Evolutionary conservation across 768 basidiomycete genomes (phyloP).

Genomic region (Peribolospora kevripleyi): DNA sequence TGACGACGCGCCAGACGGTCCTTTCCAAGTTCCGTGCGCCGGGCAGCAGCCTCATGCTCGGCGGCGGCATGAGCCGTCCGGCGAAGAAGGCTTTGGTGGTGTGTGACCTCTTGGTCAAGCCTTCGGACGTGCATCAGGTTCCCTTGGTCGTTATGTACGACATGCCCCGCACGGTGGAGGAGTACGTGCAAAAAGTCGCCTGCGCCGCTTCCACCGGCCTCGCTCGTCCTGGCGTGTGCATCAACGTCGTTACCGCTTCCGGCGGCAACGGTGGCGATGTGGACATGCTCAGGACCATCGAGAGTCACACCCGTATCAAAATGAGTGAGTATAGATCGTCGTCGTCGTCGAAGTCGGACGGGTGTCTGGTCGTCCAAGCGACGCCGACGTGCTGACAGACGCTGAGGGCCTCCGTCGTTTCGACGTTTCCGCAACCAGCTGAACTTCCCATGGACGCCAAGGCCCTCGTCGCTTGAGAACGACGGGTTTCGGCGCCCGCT

Average conservation of each 20-base stretch:
- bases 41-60: conserved; percentile 30
- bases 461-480: too few species aligned
- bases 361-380: too few species aligned
- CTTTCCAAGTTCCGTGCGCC: conserved; percentile 58
- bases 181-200: conserved; percentile 73
- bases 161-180: conserved; percentile 82
- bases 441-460: too few species aligned
- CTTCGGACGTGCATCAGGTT: conserved; percentile 54
- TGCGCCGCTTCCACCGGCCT: conserved; percentile 67
- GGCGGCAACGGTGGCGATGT: conserved; percentile 65
- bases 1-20: conserved; percentile 51
- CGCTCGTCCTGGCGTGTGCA: conserved; percentile 65
- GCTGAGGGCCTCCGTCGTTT: too few species aligned
- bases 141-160: conserved; percentile 91
- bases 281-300: background rate
- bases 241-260: conserved; percentile 64
- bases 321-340: too few species aligned
- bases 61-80: conserved; percentile 25
- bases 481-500: too few species aligned
- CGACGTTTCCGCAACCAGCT: too few species aligned
- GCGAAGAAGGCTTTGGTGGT: conserved; percentile 59
- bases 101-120: conserved; percentile 70
- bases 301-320: too few species aligned
- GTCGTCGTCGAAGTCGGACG: too few species aligned
- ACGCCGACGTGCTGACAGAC: too few species aligned